Conservation (phyloP, 1,284 basidiomycete species). For the Cutaneotrichosporon sp. region DNA sequence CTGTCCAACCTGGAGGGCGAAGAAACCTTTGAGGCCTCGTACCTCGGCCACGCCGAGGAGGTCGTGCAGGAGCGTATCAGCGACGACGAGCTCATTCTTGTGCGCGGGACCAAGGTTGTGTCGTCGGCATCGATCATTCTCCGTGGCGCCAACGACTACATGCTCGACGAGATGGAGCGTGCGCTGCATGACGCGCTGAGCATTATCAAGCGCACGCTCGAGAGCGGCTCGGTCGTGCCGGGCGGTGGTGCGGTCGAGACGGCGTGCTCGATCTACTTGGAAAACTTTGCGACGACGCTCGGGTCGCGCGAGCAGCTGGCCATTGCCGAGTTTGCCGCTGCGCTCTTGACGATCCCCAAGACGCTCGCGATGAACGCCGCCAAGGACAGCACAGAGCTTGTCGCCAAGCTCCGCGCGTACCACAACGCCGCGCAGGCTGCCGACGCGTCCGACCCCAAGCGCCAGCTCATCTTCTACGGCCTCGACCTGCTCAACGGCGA, state of each 20-base stretch:
- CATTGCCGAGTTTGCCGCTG: slow-evolving; percentile 94
- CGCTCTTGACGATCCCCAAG: slow-evolving; percentile 92
- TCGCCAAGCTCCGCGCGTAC: slow-evolving; percentile 93
- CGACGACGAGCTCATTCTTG: slow-evolving; percentile 96
- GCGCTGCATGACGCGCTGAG: slow-evolving; percentile 91
- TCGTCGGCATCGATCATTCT: slow-evolving; percentile 88
- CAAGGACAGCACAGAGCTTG: slow-evolving; percentile 95
- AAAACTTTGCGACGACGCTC: slow-evolving; percentile 97
- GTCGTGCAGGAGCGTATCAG: slow-evolving; percentile 94
- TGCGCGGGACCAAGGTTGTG: slow-evolving; percentile 97
- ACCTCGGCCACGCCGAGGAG: slow-evolving; percentile 87
- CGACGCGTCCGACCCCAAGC: slow-evolving; percentile 86
- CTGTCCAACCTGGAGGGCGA: slow-evolving; percentile 97
- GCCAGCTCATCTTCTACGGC: slow-evolving; percentile 87
- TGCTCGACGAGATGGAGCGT: slow-evolving; percentile 99
- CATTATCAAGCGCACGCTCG: slow-evolving; percentile 93
- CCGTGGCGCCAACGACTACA: slow-evolving; percentile 97
- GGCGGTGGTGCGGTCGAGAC: slow-evolving; percentile 98
- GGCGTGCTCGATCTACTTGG: slow-evolving; percentile 93
- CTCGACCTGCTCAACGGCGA: slow-evolving; percentile 91
- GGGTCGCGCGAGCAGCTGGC: slow-evolving; percentile 97
- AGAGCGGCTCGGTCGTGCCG: slow-evolving; percentile 92
- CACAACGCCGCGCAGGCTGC: slow-evolving; percentile 96
- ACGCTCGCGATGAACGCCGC: slow-evolving; percentile 96
- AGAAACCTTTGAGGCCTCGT: slow-evolving; percentile 90